phyloP scores from a whole-genome alignment of 78 protist species.

The Monosiga brevicollis region DNA sequence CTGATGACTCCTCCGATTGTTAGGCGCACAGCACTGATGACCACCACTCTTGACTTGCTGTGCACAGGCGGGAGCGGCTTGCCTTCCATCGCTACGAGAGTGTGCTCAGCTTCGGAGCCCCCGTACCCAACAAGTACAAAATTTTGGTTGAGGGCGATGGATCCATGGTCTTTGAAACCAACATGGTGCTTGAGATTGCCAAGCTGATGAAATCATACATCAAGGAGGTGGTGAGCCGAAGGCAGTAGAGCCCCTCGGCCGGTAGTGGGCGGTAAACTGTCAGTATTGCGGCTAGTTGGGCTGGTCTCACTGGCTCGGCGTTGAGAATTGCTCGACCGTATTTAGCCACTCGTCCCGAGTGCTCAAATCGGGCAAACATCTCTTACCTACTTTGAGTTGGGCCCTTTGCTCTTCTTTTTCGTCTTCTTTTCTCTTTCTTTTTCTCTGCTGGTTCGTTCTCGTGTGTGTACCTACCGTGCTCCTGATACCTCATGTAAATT shows the following conservation, averaged over 20 bases:
- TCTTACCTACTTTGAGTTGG: too few species aligned
- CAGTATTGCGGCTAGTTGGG: too few species aligned
- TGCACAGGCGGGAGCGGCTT: background rate
- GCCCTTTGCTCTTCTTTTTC: background rate
- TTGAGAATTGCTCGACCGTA: too few species aligned
- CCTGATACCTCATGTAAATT: background rate
- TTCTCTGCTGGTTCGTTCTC: background rate
- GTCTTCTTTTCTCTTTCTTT: background rate
- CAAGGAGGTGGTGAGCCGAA: background rate
- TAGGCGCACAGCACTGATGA: too few species aligned
- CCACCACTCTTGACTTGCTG: background rate
- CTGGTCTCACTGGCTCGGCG: too few species aligned
- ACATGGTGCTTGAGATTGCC: conserved; percentile 3
- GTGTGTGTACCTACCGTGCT: background rate
- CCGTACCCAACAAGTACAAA: conserved; percentile 3
- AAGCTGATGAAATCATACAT: conserved; percentile 4
- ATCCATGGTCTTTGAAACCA: background rate
- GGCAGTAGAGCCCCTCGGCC: background rate
- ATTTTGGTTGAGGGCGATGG: background rate
- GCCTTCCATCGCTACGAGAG: background rate
- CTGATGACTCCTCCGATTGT: too few species aligned
- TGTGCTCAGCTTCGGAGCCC: background rate
- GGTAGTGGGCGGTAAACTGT: too few species aligned
- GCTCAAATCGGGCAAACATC: too few species aligned
- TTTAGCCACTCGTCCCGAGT: too few species aligned